Percentiles rank a stretch among this genome's conserved stretches.
phyloP scores from a whole-genome alignment of 805 yeast genomes.

The Dipodascopsis tothii region DNA sequence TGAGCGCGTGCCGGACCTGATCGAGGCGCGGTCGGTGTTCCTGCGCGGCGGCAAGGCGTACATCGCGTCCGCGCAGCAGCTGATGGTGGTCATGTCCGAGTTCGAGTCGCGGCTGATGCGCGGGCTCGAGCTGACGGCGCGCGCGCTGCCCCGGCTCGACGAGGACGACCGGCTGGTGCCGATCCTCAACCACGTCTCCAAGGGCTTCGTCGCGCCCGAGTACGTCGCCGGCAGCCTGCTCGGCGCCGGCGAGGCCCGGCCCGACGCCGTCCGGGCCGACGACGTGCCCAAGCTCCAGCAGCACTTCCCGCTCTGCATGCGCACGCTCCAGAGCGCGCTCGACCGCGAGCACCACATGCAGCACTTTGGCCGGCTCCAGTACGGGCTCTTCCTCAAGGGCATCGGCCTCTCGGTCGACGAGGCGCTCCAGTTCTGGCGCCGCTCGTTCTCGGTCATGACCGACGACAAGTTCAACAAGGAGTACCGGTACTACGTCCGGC shows the following conservation, averaged over 20 bases:
- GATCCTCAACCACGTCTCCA: slow-evolving; percentile 67
- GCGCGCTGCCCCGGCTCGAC: slow-evolving; percentile 72
- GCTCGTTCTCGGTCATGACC: slow-evolving; percentile 57
- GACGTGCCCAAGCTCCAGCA: slow-evolving; percentile 31
- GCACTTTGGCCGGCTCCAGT: slow-evolving; percentile 77
- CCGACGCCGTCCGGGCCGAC: slow-evolving; percentile 25
- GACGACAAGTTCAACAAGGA: slow-evolving; percentile 78
- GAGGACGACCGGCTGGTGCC: slow-evolving; percentile 89
- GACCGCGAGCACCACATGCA: slow-evolving; percentile 61
- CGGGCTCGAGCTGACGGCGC: slow-evolving; percentile 60
- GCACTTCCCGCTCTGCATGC: slow-evolving; percentile 79
- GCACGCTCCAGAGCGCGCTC: slow-evolving; percentile 56
- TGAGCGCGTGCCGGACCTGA: slow-evolving; percentile 71
- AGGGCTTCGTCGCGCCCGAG: slow-evolving; percentile 52
- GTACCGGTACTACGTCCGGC: slow-evolving; percentile 80
- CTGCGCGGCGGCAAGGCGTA: slow-evolving; percentile 68
- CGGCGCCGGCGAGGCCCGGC: slow-evolving; percentile 19
- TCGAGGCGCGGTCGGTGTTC: slow-evolving; percentile 64
- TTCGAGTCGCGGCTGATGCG: slow-evolving; percentile 47
- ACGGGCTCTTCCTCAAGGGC: slow-evolving; percentile 77
- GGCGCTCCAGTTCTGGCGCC: slow-evolving; percentile 77
- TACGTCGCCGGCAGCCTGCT: slow-evolving; percentile 30
- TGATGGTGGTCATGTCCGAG: slow-evolving; percentile 61
- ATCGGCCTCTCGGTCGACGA: slow-evolving; percentile 84
- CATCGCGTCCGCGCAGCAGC: slow-evolving; percentile 74